phyloP scores from a whole-genome alignment of 2,329 filamentous ascomycete species.

The Fusarium tupiense region DNA sequence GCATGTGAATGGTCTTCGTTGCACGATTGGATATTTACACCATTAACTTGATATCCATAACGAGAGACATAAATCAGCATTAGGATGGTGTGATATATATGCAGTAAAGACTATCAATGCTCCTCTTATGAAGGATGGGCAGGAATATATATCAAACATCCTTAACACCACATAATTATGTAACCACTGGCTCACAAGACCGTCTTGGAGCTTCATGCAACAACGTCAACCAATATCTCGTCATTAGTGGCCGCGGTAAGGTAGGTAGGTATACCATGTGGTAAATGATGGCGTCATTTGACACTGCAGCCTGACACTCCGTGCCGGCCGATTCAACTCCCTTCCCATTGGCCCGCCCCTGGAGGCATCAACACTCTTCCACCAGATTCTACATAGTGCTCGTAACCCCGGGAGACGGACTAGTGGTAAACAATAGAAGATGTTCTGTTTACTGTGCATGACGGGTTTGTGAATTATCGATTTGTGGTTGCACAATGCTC shows the following conservation, averaged over 20 bases:
- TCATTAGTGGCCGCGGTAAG: neutral
- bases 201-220: neutral
- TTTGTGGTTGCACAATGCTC: neutral
- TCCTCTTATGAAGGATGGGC: neutral
- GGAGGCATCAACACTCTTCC: constrained; percentile 6
- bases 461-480: neutral
- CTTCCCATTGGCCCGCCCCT: neutral
- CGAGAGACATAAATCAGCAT: neutral
- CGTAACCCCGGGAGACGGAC: neutral
- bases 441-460: accelerated
- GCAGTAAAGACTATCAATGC: neutral
- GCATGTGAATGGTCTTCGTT: neutral
- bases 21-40: neutral
- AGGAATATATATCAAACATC: neutral
- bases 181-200: neutral
- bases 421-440: neutral
- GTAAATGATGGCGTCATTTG: neutral
- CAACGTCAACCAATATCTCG: too few species aligned
- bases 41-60: neutral
- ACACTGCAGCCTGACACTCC: neutral
- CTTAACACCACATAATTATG: neutral
- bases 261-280: neutral
- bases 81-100: neutral
- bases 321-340: neutral
- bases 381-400: neutral